A percentile compares a stretch with the other conserved stretches of the same genome.
These are phyloP conservation scores for Kingdonia uniflora DNA, from an alignment of 164 flowering plant species.

Conservation along the genomic window DNA sequence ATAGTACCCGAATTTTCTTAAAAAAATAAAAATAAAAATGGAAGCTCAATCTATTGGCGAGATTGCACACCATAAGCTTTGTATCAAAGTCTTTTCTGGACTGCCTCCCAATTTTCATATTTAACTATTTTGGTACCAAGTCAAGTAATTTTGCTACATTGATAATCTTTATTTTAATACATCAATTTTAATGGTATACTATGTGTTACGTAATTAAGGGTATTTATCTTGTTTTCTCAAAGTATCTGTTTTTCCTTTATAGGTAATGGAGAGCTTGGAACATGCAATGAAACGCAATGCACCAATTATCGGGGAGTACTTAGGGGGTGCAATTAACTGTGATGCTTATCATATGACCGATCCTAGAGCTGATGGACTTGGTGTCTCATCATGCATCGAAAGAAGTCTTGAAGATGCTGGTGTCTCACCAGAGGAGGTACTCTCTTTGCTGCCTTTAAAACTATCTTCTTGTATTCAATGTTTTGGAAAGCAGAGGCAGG, in stretches of 20 bases:
- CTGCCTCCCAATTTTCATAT: too few relatives aligned
- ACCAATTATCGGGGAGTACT: slow-evolving; percentile 81
- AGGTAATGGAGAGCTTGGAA: slow-evolving; percentile 98
- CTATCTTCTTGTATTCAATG: too few relatives aligned
- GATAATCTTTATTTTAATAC: too few relatives aligned
- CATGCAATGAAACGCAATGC: slow-evolving; percentile 96
- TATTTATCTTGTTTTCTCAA: background rate
- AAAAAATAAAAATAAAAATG: too few relatives aligned
- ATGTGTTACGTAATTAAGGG: background rate
- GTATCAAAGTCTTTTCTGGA: too few relatives aligned
- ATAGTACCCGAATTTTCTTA: too few relatives aligned
- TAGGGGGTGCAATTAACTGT: slow-evolving; percentile 91
- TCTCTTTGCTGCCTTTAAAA: background rate
- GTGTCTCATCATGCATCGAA: slow-evolving; percentile 83
- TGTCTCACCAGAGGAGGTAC: slow-evolving; percentile 91
- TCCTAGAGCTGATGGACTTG: slow-evolving; percentile 94
- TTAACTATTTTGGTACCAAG: too few relatives aligned
- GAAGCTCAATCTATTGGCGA: too few relatives aligned
- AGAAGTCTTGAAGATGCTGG: slow-evolving; percentile 87
- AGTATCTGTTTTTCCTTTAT: slow-evolving; percentile 6
- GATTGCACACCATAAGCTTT: too few relatives aligned
- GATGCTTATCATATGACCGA: slow-evolving; percentile 99
- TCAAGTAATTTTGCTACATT: too few relatives aligned
- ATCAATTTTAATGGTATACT: too few relatives aligned
- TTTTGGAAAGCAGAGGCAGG: too few relatives aligned